Evolutionary conservation across 148 eudicot genomes (phyloP), one percentile per base, ranked within the genome.

Genomic region (Suaeda aralocaspica): DNA sequence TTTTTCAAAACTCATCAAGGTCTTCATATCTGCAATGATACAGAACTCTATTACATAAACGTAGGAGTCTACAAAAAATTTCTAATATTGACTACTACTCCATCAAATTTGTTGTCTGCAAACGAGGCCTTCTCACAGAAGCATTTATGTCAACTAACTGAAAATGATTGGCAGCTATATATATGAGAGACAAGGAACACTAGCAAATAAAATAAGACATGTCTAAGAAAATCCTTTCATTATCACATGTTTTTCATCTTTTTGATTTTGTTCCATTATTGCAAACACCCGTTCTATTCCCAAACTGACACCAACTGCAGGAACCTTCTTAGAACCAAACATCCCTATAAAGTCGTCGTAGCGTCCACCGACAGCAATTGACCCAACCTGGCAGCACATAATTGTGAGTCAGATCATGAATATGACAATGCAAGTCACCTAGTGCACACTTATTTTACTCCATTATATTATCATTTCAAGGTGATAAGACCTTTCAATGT

Each of bases 291-390:
- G 86, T 74, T 95, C 99, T 76, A 95, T 95, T 50, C 99, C 99
- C 55, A 95, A 76, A 72, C 99, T 95, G 68, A 88, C 82, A 58
- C 99, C 99, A 78, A 95, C 89, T 30, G 99, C 91, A 59, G 99
- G 97, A 77, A 95, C 92, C 71, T 81, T 85, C 86, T 88, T 91
- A 29, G 90, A 79, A 68, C 97, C 99, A 78, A 91, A 95, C 96
- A 89, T 88, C 34, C 92, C 96, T 72, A 91, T 95, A 18, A 95
- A 92, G 25, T 88, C 88, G 81, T 95, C 99, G 55, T 91, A 95
- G 49, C 99, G 99, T 53, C 99, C 97, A 34, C 99, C 99, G 58
- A 92, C 99, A 70, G 92, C 99, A 78, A 95, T 95, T 34, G 99
- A 87, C 74, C 99, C 99, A 77, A 95, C 96, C 97, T 95, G 81